These are phyloP conservation scores for Dothideomycetes sp. DNA, from an alignment of 2,329 filamentous ascomycete genomes.

Conservation along the genomic window DNA sequence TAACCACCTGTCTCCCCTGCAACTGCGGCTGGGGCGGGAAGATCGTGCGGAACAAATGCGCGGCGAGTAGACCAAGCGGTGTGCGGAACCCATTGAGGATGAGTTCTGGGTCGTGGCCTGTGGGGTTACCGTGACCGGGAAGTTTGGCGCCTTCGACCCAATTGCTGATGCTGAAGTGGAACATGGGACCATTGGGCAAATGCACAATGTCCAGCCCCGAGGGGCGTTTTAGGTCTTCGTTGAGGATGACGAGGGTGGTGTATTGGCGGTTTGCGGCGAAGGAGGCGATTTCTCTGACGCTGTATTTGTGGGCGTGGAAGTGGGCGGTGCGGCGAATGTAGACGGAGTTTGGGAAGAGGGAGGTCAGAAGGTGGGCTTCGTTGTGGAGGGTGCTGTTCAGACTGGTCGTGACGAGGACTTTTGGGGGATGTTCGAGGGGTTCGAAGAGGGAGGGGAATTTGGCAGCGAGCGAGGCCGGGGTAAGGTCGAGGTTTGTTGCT, in stretches of 20 bases:
- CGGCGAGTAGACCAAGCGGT: constrained; percentile 77
- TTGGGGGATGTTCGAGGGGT: constrained; percentile 52
- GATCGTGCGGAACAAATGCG: constrained; percentile 69
- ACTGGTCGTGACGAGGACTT: constrained; percentile 85
- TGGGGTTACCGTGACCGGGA: constrained; percentile 82
- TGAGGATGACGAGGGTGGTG: constrained; percentile 74
- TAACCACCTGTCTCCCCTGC: constrained; percentile 79
- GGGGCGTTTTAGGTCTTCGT: constrained; percentile 81
- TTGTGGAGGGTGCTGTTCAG: constrained; percentile 81
- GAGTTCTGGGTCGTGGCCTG: constrained; percentile 82
- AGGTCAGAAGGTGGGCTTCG: constrained; percentile 68
- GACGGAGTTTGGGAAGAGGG: constrained; percentile 67
- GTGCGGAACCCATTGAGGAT: constrained; percentile 93
- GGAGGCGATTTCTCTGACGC: constrained; percentile 76
- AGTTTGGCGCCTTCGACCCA: constrained; percentile 84
- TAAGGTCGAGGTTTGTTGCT: constrained; percentile 51
- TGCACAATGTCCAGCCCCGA: constrained; percentile 76
- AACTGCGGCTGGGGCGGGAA: constrained; percentile 79
- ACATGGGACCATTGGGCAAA: constrained; percentile 75
- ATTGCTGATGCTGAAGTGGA: constrained; percentile 84
- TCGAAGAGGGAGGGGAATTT: constrained; percentile 55
- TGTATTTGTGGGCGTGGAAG: constrained; percentile 82
- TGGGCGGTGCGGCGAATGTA: constrained; percentile 84
- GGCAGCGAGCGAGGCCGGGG: constrained; percentile 50
- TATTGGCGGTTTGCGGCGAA: constrained; percentile 77